phyloP scores from a whole-genome alignment of 169 alveolate species.

The Plasmodium fragile region DNA sequence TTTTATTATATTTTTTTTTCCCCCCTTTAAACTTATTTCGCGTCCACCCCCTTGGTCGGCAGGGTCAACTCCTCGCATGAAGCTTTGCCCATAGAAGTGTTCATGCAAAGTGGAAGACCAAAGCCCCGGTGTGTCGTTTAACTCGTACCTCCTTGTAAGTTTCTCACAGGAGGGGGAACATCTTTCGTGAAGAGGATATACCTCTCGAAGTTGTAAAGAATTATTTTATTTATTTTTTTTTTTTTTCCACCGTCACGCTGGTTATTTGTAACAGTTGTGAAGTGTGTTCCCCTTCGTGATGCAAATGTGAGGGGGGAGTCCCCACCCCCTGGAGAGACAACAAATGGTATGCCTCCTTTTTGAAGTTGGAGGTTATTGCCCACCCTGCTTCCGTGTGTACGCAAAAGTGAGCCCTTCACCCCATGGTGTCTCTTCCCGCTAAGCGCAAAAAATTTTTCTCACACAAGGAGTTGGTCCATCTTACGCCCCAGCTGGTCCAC shows the following conservation, averaged over 20 bases:
- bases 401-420: background rate
- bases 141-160: background rate
- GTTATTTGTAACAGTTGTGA: background rate
- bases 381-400: too few relatives aligned
- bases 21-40: background rate
- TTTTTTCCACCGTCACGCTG: background rate
- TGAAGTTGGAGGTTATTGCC: background rate
- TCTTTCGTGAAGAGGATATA: background rate
- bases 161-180: background rate
- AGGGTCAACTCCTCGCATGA: background rate
- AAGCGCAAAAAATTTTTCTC: background rate
- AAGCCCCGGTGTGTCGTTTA: background rate
- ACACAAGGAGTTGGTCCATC: slow-evolving; percentile 2
- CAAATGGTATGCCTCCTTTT: background rate
- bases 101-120: background rate
- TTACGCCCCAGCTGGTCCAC: slow-evolving; percentile 17
- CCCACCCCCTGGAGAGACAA: background rate
- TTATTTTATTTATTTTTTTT: too few relatives aligned
- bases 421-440: background rate
- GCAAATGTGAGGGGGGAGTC: background rate
- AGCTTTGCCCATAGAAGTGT: background rate
- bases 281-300: background rate
- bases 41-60: background rate
- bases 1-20: background rate
- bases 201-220: background rate